These are phyloP conservation scores for Heimioporus punctisporus DNA, from an alignment of 1,284 basidiomycete genomes.

Conservation along the genomic window DNA sequence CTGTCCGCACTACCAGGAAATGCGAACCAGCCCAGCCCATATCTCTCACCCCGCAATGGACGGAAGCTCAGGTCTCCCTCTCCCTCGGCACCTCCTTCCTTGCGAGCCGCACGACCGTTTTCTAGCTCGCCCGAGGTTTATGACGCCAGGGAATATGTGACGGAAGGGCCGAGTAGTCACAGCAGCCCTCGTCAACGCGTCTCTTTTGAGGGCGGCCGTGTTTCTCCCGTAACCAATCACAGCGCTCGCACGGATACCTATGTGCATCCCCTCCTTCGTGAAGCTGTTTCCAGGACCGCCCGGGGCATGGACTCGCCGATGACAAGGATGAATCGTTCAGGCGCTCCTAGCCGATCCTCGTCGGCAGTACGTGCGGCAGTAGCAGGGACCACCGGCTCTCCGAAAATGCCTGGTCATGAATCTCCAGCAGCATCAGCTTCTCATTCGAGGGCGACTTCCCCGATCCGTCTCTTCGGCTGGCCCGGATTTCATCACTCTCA, in stretches of 20 bases:
- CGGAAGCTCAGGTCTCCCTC: slow-evolving; percentile 26
- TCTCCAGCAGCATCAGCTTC: slow-evolving; percentile 30
- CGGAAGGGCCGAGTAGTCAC: slow-evolving; percentile 34
- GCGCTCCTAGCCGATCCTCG: slow-evolving; percentile 12
- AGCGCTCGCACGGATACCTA: slow-evolving; percentile 31
- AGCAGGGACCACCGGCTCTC: slow-evolving; percentile 2
- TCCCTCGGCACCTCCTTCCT: slow-evolving; percentile 26
- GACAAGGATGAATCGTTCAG: slow-evolving; percentile 11
- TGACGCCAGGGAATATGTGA: slow-evolving; percentile 19
- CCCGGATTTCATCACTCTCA: slow-evolving; percentile 38
- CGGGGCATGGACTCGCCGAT: slow-evolving; percentile 16
- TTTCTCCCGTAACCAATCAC: slow-evolving; percentile 30
- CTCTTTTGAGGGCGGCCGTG: slow-evolving; percentile 42
- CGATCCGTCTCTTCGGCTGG: slow-evolving; percentile 42
- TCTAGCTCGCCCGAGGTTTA: slow-evolving; percentile 12
- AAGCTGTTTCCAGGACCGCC: slow-evolving; percentile 5
- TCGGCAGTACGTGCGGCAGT: slow-evolving; percentile 11
- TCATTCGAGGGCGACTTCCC: slow-evolving; percentile 46
- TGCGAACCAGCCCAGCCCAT: slow-evolving; percentile 30
- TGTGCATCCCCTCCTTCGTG: slow-evolving; percentile 26
- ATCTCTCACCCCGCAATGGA: slow-evolving; percentile 16
- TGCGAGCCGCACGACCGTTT: slow-evolving; percentile 27
- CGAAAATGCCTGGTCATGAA: slow-evolving; percentile 14
- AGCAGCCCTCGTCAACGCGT: slow-evolving; percentile 40
- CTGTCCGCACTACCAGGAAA: slow-evolving; percentile 39